phyloP scores from a whole-genome alignment of 2,329 filamentous ascomycete species.

The Ophiostoma populinum region DNA sequence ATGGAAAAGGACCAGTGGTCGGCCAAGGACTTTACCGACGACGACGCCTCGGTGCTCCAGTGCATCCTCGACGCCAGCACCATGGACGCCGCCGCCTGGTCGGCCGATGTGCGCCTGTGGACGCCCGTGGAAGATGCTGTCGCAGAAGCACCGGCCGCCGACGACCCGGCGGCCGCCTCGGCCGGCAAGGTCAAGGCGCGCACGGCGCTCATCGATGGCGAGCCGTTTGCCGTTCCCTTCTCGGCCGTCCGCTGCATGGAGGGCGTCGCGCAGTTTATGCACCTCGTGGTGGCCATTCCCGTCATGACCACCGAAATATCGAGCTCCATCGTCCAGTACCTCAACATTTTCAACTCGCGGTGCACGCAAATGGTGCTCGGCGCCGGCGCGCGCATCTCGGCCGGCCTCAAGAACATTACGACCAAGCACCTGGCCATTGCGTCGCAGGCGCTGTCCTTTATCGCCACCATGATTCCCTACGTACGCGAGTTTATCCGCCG shows the following conservation, averaged over 20 bases:
- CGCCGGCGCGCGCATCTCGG: constrained; percentile 74
- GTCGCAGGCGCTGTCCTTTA: constrained; percentile 74
- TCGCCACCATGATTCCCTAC: constrained; percentile 74
- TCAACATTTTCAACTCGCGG: constrained; percentile 88
- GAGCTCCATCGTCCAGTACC: constrained; percentile 61
- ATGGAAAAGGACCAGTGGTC: constrained; percentile 74
- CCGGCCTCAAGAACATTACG: constrained; percentile 87
- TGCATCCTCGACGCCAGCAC: constrained; percentile 54
- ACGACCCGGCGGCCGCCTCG: constrained; percentile 1
- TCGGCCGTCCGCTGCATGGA: constrained; percentile 69
- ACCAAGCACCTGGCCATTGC: constrained; percentile 89
- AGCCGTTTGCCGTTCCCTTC: constrained; percentile 70
- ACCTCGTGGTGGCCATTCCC: constrained; percentile 68
- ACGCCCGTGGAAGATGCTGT: constrained; percentile 22
- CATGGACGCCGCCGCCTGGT: constrained; percentile 51
- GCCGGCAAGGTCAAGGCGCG: constrained; percentile 45
- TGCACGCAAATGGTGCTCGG: constrained; percentile 94
- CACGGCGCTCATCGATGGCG: constrained; percentile 63
- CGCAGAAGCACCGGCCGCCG: constrained; percentile 10
- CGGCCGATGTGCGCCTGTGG: constrained; percentile 41
- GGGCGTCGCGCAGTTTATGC: constrained; percentile 68
- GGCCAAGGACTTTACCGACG: constrained; percentile 55
- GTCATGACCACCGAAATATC: constrained; percentile 78
- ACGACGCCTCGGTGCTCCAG: constrained; percentile 40
- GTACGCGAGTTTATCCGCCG: constrained; percentile 80